A percentile compares a stretch with the other conserved stretches of the same genome.
These are phyloP conservation scores for Debaryomyces singareniensis DNA, from an alignment of 1,139 yeast genomes.

Conservation along the genomic window DNA sequence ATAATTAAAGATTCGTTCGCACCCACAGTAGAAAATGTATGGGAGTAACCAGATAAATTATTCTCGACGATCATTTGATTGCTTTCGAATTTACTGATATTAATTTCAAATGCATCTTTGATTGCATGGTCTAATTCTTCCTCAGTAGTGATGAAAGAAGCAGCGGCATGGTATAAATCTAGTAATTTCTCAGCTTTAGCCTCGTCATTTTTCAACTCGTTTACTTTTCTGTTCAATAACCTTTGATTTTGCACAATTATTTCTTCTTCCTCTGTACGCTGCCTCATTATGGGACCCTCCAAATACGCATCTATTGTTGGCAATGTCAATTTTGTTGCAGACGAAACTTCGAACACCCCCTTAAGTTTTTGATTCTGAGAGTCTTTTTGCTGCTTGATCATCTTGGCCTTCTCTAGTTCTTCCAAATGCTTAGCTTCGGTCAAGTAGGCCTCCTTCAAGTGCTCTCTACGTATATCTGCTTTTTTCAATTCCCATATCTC, in stretches of 20 bases:
- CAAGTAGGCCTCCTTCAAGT: slow-evolving; percentile 59
- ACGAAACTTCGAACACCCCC: slow-evolving; percentile 30
- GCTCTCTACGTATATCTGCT: slow-evolving; percentile 68
- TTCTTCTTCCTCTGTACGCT: slow-evolving; percentile 63
- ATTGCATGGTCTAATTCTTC: slow-evolving; percentile 54
- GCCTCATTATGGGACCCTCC: slow-evolving; percentile 63
- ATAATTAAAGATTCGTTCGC: slow-evolving; percentile 28
- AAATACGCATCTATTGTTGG: slow-evolving; percentile 74
- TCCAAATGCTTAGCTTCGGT: slow-evolving; percentile 52
- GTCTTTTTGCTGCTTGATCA: slow-evolving; percentile 17
- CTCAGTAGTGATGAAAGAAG: slow-evolving; percentile 60
- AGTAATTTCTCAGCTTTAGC: slow-evolving; percentile 52
- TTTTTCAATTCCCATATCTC: slow-evolving; percentile 53
- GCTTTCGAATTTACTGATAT: slow-evolving; percentile 31
- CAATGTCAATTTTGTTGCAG: slow-evolving; percentile 59
- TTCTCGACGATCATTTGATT: slow-evolving; percentile 29
- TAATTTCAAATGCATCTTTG: slow-evolving; percentile 48
- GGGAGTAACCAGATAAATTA: slow-evolving; percentile 28
- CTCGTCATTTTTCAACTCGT: slow-evolving; percentile 28
- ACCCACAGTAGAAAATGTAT: slow-evolving; percentile 21
- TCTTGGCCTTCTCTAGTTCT: slow-evolving; percentile 31
- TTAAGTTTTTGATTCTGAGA: slow-evolving; percentile 18
- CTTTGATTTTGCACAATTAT: slow-evolving; percentile 39
- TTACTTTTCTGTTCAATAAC: slow-evolving; percentile 26
- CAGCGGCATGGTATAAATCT: slow-evolving; percentile 67